Evolutionary conservation across 768 basidiomycete genomes (phyloP), one percentile per base, ranked within the genome.

Genomic region (Nevesoporus exiguus): DNA sequence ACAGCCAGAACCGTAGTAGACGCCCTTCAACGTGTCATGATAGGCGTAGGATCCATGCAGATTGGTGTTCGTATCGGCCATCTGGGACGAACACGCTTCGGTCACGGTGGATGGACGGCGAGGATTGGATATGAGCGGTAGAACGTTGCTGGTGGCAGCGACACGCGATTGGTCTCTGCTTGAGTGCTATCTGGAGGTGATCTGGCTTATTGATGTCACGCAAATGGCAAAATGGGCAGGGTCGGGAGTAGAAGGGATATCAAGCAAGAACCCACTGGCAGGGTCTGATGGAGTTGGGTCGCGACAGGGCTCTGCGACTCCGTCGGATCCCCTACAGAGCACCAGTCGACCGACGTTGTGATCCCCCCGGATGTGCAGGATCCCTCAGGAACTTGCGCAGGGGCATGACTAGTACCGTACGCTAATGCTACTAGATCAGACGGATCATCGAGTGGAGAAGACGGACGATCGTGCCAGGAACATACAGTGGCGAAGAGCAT

Each of bases 1-100:
- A 33, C 77, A 83, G 27, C 87, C 86, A 41, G 88, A 86, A 3
- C 90, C 90, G 65, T 88, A 91, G 63, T 82, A 79, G 17, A 91
- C 72, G 19, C 78, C 80, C 55, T 84, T 84, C 55, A 91, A 74
- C 1, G 84, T 82, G 60, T 86, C 81, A 0, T 81, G 82, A 75
- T 81, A 88, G 22, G 77, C 74, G 64, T 90, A 92, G 21, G 72
- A 83, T 19, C 89, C 89, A 39, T 73, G 54, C 31, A 57, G 47
- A 34, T n/a, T 33, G 36, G 25, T 54, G 46, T 31, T 43, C 24
- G 52, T 29, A 30, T 53, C 24, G 25, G 66, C 14, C 63, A 60
- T 59, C 19, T 37, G 29, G n/a, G 25, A 45, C 27, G 27, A 29
- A 29, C 27, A 29, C 27, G 27, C 27, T 29, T 29, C 27, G 27